Conservation (phyloP, 768 basidiomycete genomes). For the Hydnum rufescens region DNA sequence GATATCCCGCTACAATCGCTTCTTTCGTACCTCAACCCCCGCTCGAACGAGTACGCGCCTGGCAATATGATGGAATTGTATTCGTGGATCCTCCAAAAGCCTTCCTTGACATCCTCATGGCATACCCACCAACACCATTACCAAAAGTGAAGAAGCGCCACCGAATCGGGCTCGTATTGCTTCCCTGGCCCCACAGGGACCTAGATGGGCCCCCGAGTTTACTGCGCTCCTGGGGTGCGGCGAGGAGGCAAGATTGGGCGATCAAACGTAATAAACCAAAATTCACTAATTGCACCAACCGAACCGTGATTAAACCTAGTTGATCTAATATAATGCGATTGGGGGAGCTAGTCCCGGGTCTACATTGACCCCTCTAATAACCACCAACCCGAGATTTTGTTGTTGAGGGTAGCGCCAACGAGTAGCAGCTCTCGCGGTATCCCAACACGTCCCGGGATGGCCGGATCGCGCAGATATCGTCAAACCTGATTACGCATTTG, state of each 20-base stretch:
- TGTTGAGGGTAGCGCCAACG: no score
- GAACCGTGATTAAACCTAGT: no score
- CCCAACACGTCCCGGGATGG: no score
- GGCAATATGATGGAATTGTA: conserved; percentile 98
- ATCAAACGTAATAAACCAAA: no score
- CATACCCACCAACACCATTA: conserved; percentile 68
- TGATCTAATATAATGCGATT: no score
- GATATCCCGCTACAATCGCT: conserved; percentile 42
- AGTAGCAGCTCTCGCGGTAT: no score
- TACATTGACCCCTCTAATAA: no score
- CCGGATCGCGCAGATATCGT: no score
- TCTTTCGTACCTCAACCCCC: conserved; percentile 27
- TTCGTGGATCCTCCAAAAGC: conserved; percentile 83
- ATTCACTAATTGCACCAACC: no score
- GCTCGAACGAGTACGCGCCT: conserved; percentile 61
- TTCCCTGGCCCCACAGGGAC: conserved; percentile 39
- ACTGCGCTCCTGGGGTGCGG: conserved; percentile 68
- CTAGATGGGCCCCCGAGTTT: conserved; percentile 56
- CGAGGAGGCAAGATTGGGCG: conserved; percentile 62
- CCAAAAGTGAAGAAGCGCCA: conserved; percentile 42
- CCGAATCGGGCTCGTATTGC: conserved; percentile 43
- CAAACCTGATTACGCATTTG: no score
- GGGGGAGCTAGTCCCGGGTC: no score
- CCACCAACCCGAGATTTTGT: no score
- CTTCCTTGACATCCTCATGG: conserved; percentile 62